Percentiles rank a stretch among this genome's conserved stretches.
These are phyloP conservation scores for Alisma plantagoaquatica DNA, from an alignment of 106 monocot genomes.

Conservation along the genomic window DNA sequence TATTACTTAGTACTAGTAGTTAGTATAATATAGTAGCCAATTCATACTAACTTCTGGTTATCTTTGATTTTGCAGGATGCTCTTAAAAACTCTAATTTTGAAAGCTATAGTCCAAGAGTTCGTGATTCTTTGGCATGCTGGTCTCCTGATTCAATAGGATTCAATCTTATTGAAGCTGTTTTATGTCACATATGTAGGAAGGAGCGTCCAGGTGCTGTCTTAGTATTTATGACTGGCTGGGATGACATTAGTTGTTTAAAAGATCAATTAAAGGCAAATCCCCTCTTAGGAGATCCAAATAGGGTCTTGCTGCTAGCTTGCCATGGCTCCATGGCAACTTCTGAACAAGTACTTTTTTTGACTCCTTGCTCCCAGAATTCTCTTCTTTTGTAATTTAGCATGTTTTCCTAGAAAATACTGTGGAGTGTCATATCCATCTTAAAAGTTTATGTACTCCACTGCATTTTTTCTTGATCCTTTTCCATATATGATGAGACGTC, in stretches of 20 bases:
- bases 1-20: background rate
- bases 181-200: constrained; percentile 96
- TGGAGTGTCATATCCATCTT: no score
- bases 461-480: no score
- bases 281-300: constrained; percentile 94
- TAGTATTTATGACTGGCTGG: constrained; percentile 99
- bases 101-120: constrained; percentile 57
- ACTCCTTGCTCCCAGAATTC: background rate
- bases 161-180: constrained; percentile 97
- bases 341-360: constrained; percentile 58
- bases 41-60: no score
- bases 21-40: no score
- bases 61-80: constrained; percentile 47
- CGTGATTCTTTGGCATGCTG: constrained; percentile 91
- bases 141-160: constrained; percentile 97
- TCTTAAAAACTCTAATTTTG: constrained; percentile 75
- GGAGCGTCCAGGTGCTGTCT: constrained; percentile 78
- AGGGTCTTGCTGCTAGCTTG: constrained; percentile 83
- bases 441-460: no score
- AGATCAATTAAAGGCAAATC: constrained; percentile 95
- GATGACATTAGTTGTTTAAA: constrained; percentile 97
- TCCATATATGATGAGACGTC: no score
- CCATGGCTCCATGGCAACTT: constrained; percentile 99
- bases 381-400: no score
- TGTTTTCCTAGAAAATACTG: no score